These are phyloP conservation scores for Piper betle DNA, from an alignment of 164 flowering plant species.

Conservation along the genomic window DNA sequence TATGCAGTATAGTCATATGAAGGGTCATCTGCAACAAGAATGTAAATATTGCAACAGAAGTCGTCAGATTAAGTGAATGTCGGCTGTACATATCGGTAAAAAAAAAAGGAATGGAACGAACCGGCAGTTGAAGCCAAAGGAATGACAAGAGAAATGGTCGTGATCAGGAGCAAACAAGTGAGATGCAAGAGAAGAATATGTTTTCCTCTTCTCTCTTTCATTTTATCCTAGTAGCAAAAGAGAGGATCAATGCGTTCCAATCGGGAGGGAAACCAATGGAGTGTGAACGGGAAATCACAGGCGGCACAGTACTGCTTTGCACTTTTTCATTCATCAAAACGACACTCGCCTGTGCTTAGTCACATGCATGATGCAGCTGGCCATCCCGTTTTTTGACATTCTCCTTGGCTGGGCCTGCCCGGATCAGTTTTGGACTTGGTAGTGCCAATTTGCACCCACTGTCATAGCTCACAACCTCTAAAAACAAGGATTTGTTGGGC, in stretches of 20 bases:
- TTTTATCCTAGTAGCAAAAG: neutral
- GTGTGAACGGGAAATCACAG: conserved; percentile 10
- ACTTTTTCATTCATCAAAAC: no score
- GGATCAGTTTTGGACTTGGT: neutral
- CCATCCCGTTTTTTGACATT: neutral
- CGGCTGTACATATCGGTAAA: neutral
- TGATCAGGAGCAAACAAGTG: conserved; percentile 1
- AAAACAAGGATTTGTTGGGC: neutral
- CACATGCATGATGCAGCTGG: conserved; percentile 4
- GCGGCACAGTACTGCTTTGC: conserved; percentile 10
- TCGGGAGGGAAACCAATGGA: neutral
- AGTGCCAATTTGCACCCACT: neutral
- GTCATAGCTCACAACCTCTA: neutral
- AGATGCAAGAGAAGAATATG: neutral
- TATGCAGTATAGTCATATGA: neutral
- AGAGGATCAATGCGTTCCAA: neutral
- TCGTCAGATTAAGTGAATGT: neutral
- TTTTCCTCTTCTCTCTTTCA: conserved; percentile 3
- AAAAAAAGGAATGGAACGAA: neutral
- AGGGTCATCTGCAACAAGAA: neutral
- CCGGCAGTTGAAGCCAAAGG: conserved; percentile 10
- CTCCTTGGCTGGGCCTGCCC: neutral
- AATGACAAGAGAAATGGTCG: conserved; percentile 4
- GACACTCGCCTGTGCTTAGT: conserved; percentile 2
- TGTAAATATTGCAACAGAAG: neutral